Evolutionary conservation across 768 basidiomycete species (phyloP).

Genomic region (Auricularia auricula-judae): DNA sequence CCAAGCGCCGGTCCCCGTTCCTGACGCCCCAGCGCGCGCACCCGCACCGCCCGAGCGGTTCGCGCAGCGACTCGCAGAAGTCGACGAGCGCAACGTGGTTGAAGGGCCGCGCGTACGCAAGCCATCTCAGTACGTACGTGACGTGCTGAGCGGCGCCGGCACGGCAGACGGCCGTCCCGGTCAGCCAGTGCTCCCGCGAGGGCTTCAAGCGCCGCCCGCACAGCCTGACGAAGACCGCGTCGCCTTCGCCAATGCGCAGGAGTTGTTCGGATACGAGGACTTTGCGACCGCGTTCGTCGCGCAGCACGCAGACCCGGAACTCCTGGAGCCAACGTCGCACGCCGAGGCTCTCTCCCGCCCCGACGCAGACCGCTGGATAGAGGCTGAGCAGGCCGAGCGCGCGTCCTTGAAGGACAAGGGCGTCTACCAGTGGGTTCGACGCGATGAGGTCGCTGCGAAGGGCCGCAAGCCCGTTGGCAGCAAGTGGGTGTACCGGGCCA

Average conservation of each 20-base stretch:
- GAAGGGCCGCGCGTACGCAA: neutral
- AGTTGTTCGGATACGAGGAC: neutral
- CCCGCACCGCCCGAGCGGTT: neutral
- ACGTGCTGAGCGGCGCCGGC: neutral
- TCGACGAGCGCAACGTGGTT: neutral
- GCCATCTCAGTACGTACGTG: neutral
- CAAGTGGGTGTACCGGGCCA: constrained; percentile 19
- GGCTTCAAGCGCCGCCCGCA: neutral
- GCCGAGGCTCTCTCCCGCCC: neutral
- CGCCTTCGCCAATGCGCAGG: neutral
- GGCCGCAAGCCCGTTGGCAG: constrained; percentile 11
- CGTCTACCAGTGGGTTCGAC: neutral
- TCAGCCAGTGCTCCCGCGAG: neutral
- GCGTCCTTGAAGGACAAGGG: neutral
- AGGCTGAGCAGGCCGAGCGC: neutral
- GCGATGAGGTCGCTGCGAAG: neutral
- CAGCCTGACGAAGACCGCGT: neutral
- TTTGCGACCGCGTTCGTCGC: neutral
- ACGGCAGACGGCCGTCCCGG: neutral
- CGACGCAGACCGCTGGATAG: neutral
- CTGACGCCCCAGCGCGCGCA: neutral
- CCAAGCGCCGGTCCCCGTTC: neutral
- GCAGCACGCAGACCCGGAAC: neutral
- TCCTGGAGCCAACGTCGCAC: neutral
- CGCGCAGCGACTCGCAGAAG: neutral